Base-by-base conservation (phyloP, 129 eudicot genomes). In the Oenanthe sinensis region DNA sequence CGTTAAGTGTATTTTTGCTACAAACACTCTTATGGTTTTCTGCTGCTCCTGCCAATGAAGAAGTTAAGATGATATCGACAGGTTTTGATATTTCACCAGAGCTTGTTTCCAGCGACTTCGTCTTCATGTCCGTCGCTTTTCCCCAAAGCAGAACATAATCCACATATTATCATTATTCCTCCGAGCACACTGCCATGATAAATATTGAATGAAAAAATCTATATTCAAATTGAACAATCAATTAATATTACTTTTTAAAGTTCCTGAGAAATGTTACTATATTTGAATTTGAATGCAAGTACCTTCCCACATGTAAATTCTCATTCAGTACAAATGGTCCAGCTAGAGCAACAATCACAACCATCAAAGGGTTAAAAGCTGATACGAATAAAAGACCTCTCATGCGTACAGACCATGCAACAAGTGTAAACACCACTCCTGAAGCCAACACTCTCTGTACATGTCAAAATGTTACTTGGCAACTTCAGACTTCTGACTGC, bases 111-210 rank as follows among this genome's bases (percentile, higher is more conserved):
- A 13, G 67, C 33, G n/a, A n/a, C 6, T 28, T 47, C 7, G 39
- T 33, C 52, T 55, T 84, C 48, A 79, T 36, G 74, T 91, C 94
- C 74, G 75, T 89, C 44, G 79, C 79, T 75, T 86, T 92, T 10
- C 92, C 97, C 97, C 92, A 92, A 48, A 92, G 58, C 19, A 90
- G 89, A 52, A 79, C 5, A 90, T 60, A 92, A 84, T n/a, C 96
- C 91, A 4, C 39, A 52, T 75, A 88, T 46, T 68, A 92, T 84
- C 22, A 82, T 37, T 3, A 68, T 71, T 1, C 88, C 85, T 77
- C 97, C 97, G 3, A 92, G 1, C 22, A 92, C 33, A 58, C 67
- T 58, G 67, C 67, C 67, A 58, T 5, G n/a, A n/a, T 58, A 8
- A 26, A 26, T 55, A 20, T 60, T 1, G 28, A 10, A 52, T 69